Evolutionary conservation across 805 yeast species (phyloP).

Genomic region (Kodamaea restingae): DNA sequence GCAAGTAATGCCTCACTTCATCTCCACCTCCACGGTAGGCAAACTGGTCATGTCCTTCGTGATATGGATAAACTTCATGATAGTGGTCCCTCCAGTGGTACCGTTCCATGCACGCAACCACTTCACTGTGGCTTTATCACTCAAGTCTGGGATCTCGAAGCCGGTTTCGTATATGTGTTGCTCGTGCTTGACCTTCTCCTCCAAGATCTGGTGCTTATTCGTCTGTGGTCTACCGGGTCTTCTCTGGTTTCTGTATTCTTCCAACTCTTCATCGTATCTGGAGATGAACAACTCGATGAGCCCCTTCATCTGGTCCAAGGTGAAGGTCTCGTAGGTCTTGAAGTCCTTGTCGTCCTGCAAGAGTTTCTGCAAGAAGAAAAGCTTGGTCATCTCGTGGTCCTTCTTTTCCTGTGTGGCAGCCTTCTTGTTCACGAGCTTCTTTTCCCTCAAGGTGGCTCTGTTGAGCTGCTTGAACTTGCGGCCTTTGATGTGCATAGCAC

Average conservation of each 20-base stretch:
- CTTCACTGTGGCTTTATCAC: slow-evolving; percentile 54
- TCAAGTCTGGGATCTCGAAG: slow-evolving; percentile 64
- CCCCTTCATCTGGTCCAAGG: slow-evolving; percentile 54
- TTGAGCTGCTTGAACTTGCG: slow-evolving; percentile 80
- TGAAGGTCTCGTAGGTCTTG: slow-evolving; percentile 39
- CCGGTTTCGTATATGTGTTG: slow-evolving; percentile 64
- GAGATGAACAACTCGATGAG: slow-evolving; percentile 60
- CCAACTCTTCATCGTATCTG: slow-evolving; percentile 74
- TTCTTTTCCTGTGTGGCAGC: slow-evolving; percentile 53
- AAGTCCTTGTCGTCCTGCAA: slow-evolving; percentile 30
- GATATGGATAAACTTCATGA: slow-evolving; percentile 47
- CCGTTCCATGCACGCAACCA: slow-evolving; percentile 75
- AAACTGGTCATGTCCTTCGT: slow-evolving; percentile 25
- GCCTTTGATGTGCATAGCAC: slow-evolving; percentile 78
- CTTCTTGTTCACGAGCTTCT: slow-evolving; percentile 60
- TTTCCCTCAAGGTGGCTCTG: slow-evolving; percentile 83
- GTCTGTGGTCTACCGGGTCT: slow-evolving; percentile 87
- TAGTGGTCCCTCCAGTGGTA: slow-evolving; percentile 69
- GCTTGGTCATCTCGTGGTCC: slow-evolving; percentile 55
- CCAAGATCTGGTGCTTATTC: slow-evolving; percentile 62
- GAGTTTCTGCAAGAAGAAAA: slow-evolving; percentile 56
- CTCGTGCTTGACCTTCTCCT: slow-evolving; percentile 61
- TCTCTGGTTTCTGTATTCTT: slow-evolving; percentile 55
- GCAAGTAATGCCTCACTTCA: slow-evolving; percentile 2
- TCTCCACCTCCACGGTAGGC: slow-evolving; percentile 16